Evolutionary conservation across 2,329 filamentous ascomycete genomes (phyloP).

Genomic region (Fusarium fujikuroi): DNA sequence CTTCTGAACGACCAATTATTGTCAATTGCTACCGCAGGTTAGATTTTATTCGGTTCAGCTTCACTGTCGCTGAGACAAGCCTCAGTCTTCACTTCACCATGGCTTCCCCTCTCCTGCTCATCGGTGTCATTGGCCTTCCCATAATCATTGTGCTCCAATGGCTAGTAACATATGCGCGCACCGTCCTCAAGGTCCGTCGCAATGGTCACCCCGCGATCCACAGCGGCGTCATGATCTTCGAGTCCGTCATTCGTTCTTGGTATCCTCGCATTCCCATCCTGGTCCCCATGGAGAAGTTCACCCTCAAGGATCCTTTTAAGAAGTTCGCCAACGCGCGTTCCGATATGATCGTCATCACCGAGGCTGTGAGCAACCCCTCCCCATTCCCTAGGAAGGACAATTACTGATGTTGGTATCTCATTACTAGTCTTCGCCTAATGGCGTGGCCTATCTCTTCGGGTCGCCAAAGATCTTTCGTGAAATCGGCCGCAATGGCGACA

Average conservation of each 20-base stretch:
- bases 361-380: not conserved
- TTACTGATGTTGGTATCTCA: not conserved
- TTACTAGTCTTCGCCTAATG: not conserved
- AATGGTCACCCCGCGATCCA: not conserved
- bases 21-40: accelerated
- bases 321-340: not conserved
- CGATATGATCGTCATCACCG: not conserved
- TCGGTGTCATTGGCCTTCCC: not conserved
- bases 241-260: not conserved
- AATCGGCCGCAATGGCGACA: not conserved
- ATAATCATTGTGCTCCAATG: not conserved
- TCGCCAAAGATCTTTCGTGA: not conserved
- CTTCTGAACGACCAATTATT: not conserved
- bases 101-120: not conserved
- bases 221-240: not conserved
- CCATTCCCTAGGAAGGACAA: accelerated
- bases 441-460: not conserved
- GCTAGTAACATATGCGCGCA: not conserved
- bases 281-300: not conserved
- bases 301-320: not conserved
- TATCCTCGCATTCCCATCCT: not conserved
- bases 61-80: not conserved
- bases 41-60: accelerated
- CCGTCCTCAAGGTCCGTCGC: not conserved
- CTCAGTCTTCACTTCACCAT: not conserved